Evolutionary conservation across 805 yeast species (phyloP), one percentile per base, ranked within the genome.

Genomic region (Allodekkera sacchari): DNA sequence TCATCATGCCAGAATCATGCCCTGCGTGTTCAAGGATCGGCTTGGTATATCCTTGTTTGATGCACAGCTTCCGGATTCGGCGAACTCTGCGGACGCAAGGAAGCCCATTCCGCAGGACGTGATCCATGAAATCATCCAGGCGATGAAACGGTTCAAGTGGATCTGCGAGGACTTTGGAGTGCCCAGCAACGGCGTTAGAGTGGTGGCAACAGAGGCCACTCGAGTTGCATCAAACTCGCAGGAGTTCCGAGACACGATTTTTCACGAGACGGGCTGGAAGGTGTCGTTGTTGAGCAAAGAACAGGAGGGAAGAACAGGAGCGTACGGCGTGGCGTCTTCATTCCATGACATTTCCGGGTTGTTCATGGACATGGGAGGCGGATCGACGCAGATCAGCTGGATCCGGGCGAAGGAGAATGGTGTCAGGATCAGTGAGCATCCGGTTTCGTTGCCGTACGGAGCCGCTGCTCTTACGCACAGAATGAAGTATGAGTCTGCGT

Each of bases 111-210:
- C 79, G 0, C 57, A 61, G 3, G 71, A 68, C 25, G 74, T 71
- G 4, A 74, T 80, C 21, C 50, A 52, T 15, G 84, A 78, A 35
- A 72, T 80, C 14, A 64, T 73, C 33, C 61, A 67, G 15, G 78
- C 83, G 3, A 68, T 82, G 71, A 64, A 66, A 39, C 65, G 89
- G 43, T 81, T 81, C 57, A 69, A 72, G 45, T 59, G 71, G 42
- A 77, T 80, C 26, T 82, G 89, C 50, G 74, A 68, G 33, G 85
- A 78, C 53, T 81, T 81, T 46, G 85, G 84, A 16, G 87, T 81
- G 2, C 68, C 74, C 6, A 48, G 54, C 18, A 66, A 65, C 32
- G 69, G 77, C 12, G 83, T 79, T 9, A 59, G 71, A 36, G 77
- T 81, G 1, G 77, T 80, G 14, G 85, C 84, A 7, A 78, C 88